Conservation (phyloP, 371 early-diverging fungal genomes). For the Basidiobolus meristosporus region DNA sequence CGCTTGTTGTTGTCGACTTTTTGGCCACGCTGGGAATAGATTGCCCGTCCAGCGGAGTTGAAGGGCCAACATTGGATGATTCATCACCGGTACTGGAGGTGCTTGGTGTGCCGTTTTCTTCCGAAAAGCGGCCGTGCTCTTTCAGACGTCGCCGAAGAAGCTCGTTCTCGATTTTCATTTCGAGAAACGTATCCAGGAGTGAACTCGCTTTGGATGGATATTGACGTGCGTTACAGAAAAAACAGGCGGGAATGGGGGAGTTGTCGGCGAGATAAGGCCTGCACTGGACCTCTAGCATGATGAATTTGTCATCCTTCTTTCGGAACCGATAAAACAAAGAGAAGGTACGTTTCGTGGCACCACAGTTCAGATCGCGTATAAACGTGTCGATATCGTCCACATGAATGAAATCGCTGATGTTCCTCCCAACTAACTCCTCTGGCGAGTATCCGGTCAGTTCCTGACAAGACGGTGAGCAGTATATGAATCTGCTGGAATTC, state of each 20-base stretch:
- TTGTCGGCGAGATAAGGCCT: slow-evolving; percentile 15
- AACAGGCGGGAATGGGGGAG: slow-evolving; percentile 12
- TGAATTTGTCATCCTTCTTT: slow-evolving; percentile 21
- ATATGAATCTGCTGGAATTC: slow-evolving; percentile 25
- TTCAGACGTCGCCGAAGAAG: slow-evolving; percentile 14
- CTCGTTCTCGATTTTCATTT: slow-evolving; percentile 30
- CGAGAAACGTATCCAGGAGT: slow-evolving; percentile 25
- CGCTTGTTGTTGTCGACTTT: background rate
- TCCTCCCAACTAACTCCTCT: slow-evolving; percentile 28
- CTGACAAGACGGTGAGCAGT: slow-evolving; percentile 27
- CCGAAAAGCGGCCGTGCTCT: slow-evolving; percentile 4
- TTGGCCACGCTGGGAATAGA: background rate
- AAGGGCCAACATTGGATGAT: background rate
- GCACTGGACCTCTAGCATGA: slow-evolving; percentile 22
- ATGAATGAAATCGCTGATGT: slow-evolving; percentile 30
- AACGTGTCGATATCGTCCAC: slow-evolving; percentile 31
- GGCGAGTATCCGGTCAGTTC: slow-evolving; percentile 30
- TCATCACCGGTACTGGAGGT: background rate
- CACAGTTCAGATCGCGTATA: slow-evolving; percentile 19
- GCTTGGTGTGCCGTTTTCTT: slow-evolving; percentile 1
- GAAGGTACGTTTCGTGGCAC: slow-evolving; percentile 17
- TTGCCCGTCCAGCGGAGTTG: background rate
- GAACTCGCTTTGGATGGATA: slow-evolving; percentile 21
- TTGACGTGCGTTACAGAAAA: slow-evolving; percentile 26
- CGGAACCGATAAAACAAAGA: slow-evolving; percentile 22